A percentile compares a stretch with the other conserved stretches of the same genome.
phyloP scores from a whole-genome alignment of 768 basidiomycete genomes.

The Kwoniella sp. region DNA sequence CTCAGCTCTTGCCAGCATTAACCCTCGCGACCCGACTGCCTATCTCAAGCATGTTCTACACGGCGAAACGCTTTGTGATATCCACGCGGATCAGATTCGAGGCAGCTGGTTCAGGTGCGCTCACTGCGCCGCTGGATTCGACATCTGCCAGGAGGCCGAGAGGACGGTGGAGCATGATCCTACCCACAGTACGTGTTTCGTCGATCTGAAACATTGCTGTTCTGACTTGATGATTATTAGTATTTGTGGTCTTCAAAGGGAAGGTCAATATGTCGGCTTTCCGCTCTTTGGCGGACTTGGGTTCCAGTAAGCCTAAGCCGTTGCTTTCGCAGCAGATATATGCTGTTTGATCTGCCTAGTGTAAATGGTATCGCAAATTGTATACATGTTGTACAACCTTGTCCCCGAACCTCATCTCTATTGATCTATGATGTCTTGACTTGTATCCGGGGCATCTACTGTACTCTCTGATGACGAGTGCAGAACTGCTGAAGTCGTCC shows the following conservation, averaged over 20 bases:
- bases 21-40: conserved; percentile 23
- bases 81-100: conserved; percentile 72
- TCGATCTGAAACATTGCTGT: not conserved
- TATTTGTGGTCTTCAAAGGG: conserved; percentile 85
- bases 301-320: conserved; percentile 57
- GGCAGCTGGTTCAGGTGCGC: conserved; percentile 90
- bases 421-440: no score
- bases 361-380: no score
- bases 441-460: no score
- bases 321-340: conserved; percentile 65
- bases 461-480: no score
- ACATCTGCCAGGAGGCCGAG: conserved; percentile 83
- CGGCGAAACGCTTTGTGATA: conserved; percentile 69
- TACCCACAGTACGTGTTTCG: conserved; percentile 57
- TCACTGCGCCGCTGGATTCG: conserved; percentile 65
- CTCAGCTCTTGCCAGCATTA: conserved; percentile 11
- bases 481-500: conserved; percentile 40
- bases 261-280: conserved; percentile 72
- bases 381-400: no score
- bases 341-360: conserved; percentile 8
- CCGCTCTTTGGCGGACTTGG: conserved; percentile 59
- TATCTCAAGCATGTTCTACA: conserved; percentile 46
- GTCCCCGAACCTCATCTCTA: no score
- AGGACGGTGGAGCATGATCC: conserved; percentile 73
- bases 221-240: conserved; percentile 19